Conservation (phyloP, 75 land plant species). For the Pinus taeda region DNA sequence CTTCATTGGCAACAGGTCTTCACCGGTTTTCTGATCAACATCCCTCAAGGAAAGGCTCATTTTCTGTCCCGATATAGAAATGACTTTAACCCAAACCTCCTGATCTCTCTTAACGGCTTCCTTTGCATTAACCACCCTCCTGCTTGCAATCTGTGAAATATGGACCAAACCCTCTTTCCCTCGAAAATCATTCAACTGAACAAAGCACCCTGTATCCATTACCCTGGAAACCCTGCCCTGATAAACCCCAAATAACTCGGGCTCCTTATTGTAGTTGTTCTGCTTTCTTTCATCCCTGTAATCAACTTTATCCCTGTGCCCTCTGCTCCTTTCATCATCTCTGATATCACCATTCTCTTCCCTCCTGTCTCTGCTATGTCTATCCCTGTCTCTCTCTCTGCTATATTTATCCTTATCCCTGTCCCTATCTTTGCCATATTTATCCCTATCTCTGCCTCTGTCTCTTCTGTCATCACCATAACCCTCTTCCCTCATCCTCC, state of each 20-base stretch:
- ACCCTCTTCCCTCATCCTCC: not conserved
- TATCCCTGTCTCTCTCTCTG: slow-evolving; percentile 20
- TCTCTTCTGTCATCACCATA: not conserved
- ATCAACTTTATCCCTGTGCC: slow-evolving; percentile 15
- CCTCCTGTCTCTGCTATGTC: slow-evolving; percentile 18
- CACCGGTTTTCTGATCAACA: slow-evolving; percentile 87
- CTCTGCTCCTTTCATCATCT: slow-evolving; percentile 7
- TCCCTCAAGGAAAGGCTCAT: slow-evolving; percentile 90
- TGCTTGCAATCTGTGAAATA: slow-evolving; percentile 76
- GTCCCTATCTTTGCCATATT: slow-evolving; percentile 11
- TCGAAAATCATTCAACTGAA: slow-evolving; percentile 65
- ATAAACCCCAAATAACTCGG: slow-evolving; percentile 77
- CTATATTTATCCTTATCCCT: slow-evolving; percentile 7
- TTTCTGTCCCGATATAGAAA: slow-evolving; percentile 77
- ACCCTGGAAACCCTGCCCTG: slow-evolving; percentile 78
- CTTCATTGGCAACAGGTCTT: slow-evolving; percentile 74
- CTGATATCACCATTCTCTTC: slow-evolving; percentile 11
- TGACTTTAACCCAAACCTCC: slow-evolving; percentile 86
- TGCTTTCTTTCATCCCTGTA: slow-evolving; percentile 1
- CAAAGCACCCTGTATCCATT: slow-evolving; percentile 91
- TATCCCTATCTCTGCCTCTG: slow-evolving; percentile 2
- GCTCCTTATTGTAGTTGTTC: slow-evolving; percentile 31
- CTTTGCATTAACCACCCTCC: slow-evolving; percentile 75
- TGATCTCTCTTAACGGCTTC: slow-evolving; percentile 88
- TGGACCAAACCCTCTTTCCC: slow-evolving; percentile 96